Evolutionary conservation across 805 yeast species (phyloP).

Genomic region (Phaffomyces thermotolerans): DNA sequence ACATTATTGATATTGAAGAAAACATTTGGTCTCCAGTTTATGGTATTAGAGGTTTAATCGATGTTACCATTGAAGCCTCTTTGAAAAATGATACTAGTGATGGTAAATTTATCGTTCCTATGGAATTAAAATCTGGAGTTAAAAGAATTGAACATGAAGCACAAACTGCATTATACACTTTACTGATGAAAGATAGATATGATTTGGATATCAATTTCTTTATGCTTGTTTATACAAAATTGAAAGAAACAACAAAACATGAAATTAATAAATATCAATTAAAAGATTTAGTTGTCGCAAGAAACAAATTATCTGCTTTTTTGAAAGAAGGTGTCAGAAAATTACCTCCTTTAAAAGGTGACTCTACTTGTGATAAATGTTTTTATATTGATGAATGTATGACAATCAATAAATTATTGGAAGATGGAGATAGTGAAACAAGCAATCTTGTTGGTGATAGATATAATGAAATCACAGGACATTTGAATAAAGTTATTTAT

Average conservation of each 20-base stretch:
- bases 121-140: conserved; percentile 87
- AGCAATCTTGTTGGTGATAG: conserved; percentile 45
- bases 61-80: conserved; percentile 70
- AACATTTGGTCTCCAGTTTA: conserved; percentile 85
- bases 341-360: conserved; percentile 47
- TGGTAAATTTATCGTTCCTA: conserved; percentile 57
- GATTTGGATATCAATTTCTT: conserved; percentile 58
- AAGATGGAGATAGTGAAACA: conserved; percentile 46
- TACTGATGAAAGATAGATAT: conserved; percentile 75
- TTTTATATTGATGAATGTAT: conserved; percentile 51
- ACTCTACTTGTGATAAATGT: conserved; percentile 57
- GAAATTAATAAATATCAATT: conserved; percentile 50
- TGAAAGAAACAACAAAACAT: conserved; percentile 45
- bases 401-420: conserved; percentile 53
- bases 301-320: conserved; percentile 62
- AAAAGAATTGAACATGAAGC: conserved; percentile 69
- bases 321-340: conserved; percentile 42
- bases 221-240: conserved; percentile 67
- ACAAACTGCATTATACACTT: conserved; percentile 76
- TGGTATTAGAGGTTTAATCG: conserved; percentile 86
- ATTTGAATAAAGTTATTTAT: conserved; percentile 39
- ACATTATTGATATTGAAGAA: conserved; percentile 81
- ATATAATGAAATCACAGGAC: conserved; percentile 44
- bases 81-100: conserved; percentile 27
- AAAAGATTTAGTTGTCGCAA: conserved; percentile 56